Conservation (phyloP, 108 stramenopile species). For the Schizochytrium sp. region DNA sequence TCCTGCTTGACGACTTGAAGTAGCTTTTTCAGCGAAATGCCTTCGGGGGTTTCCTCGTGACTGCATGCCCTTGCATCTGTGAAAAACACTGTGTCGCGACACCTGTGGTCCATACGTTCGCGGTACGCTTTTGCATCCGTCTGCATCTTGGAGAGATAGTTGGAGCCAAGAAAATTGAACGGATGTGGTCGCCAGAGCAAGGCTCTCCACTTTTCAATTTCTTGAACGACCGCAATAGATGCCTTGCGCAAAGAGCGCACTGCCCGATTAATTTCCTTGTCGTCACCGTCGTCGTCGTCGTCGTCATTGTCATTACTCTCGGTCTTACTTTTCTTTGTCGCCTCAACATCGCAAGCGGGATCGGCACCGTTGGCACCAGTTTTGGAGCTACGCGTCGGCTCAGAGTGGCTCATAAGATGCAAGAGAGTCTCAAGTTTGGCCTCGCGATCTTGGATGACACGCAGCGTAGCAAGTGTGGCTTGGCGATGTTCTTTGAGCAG, state of each 20-base stretch:
- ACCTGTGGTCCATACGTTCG: background rate
- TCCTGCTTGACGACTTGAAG: background rate
- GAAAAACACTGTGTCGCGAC: background rate
- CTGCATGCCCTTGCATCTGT: background rate
- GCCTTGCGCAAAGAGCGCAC: background rate
- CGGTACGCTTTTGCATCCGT: background rate
- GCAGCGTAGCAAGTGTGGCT: conserved; percentile 52
- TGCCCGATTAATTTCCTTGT: background rate
- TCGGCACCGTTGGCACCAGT: background rate
- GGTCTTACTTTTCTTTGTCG: too few relatives aligned
- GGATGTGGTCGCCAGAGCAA: background rate
- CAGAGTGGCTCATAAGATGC: background rate
- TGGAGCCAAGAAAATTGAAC: background rate
- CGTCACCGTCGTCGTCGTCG: background rate
- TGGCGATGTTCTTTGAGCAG: conserved; percentile 41
- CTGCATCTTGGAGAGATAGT: conserved; percentile 2
- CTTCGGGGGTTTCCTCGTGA: background rate
- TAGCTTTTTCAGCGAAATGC: background rate
- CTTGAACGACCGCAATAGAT: background rate
- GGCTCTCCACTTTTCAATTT: background rate
- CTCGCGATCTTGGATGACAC: background rate
- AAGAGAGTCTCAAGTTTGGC: background rate
- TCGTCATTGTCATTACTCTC: too few relatives aligned
- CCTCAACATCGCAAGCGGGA: background rate
- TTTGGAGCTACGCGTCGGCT: background rate